Evolutionary conservation across 202 grass and related monocot genomes (phyloP), one percentile per base, ranked within the genome.

Genomic region (Panicum virgatum): DNA sequence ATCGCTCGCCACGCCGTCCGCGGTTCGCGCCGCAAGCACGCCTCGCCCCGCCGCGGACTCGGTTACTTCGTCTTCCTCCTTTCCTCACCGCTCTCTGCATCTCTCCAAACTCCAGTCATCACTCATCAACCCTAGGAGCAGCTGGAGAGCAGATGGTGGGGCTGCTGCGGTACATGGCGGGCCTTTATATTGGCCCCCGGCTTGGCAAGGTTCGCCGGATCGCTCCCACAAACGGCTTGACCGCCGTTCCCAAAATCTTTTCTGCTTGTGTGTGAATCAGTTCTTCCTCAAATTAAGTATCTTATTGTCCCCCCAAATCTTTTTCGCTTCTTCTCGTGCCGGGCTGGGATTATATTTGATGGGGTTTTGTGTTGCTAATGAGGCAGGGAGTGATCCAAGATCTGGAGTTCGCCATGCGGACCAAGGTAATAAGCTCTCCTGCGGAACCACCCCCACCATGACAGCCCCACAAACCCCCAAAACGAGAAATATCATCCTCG

Each of bases 181-280:
- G 36, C 18, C 5, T n/a, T 3, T 36, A 54, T 46, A 18, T 82
- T n/a, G 65, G 25, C 20, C 0, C 45, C 10, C 0, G 66, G 19
- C 69, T 46, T 26, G 78, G 18, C 77, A 89, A 97, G 80, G 71
- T 89, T 64, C 12, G 20, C 62, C 1, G 15, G 73, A 53, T 65
- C 11, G 1, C 26, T 50, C 47, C 73, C 27, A 61, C 37, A 82
- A 77, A 54, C 54, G 13, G 64, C 64, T 54, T 20, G 15, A n/a
- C 34, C 62, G 7, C 69, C 26, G 8, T 20, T 23, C 11, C 3
- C 58, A 29, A n/a, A 61, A 32, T 82, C 59, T 16, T 26, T 4
- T 25, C 32, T 30, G n/a, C n/a, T n/a, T n/a, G n/a, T n/a, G n/a
- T 62, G 26, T 16, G 12, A 61, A 61, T 7, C 58, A 61, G 19